Base-by-base conservation (phyloP, 148 eudicot genomes). In the Rhododendron mucronatum region DNA sequence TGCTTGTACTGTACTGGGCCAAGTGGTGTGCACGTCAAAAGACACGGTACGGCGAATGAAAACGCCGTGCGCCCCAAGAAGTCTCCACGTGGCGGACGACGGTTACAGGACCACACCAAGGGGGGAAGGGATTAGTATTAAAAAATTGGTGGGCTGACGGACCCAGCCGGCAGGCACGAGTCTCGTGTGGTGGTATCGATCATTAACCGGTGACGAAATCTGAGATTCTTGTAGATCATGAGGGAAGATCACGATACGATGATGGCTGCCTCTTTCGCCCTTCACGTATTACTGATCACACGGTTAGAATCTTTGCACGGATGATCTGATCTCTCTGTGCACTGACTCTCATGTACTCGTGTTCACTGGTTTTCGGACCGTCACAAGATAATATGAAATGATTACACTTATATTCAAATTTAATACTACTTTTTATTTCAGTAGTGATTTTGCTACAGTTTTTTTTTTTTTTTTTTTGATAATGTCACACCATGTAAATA, bases 291-390 rank as follows among this genome's bases (percentile, higher is more conserved):
- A 55, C 6, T 9, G 50, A 14, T 73, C 77, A 12, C 16, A 73
- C 77, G 77, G 77, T 73, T 73, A 73, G 77, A 73, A 73, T 73
- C 41, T 73, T 33, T 73, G 77, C 77, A 73, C 77, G 77, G 77
- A 73, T 13, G 77, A 73, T 73, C 77, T 13, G 41, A 73, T 73
- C 77, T 71, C 77, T 71, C 39, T 30, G 3, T 63, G 12, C 61
- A 55, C 7, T 6, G 45, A 41, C 21, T 4, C 18, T 55, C 61
- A 55, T 16, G 61, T 55, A 55, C 6, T 55, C 21, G 20, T 55
- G 2, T 39, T 39, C 41, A 39, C 41, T 39, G 41, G 5, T 3
- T 4, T 5, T 39, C 41, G 41, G 37, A 35, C 37, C 37, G 37
- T 35, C 35, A 35, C 35, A 35, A 35, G 35, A 35, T 1, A 35